Conservation (phyloP, 164 flowering plant species). For the Nymphaea thermarum region DNA sequence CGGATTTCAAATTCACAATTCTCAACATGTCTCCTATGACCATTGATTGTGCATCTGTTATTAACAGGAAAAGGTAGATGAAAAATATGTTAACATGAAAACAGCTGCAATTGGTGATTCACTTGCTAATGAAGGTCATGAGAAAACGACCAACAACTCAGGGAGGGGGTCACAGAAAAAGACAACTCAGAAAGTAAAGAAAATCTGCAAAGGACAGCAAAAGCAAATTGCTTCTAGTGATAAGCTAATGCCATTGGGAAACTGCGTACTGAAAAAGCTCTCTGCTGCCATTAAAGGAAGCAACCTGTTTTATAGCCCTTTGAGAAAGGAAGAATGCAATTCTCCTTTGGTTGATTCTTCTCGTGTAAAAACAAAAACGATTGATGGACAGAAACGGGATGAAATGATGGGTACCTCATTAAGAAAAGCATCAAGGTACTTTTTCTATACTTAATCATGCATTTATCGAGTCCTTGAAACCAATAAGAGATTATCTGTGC, state of each 20-base stretch:
- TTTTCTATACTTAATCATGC: not conserved
- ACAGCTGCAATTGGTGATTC: not conserved
- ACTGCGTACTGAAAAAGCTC: conserved; percentile 7
- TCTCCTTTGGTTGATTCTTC: not conserved
- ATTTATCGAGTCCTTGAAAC: not conserved
- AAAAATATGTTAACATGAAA: conserved; percentile 6
- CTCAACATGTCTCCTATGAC: not conserved
- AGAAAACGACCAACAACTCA: not conserved
- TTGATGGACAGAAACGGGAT: not conserved
- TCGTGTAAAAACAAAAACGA: not conserved
- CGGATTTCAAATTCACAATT: not conserved
- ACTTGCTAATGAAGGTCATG: not conserved
- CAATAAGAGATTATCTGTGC: conserved; percentile 12
- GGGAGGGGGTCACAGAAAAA: conserved; percentile 14
- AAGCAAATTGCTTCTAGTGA: conserved; percentile 11
- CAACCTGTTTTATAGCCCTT: conserved; percentile 6
- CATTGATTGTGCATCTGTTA: not conserved
- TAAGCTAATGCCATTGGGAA: conserved; percentile 7
- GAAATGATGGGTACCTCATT: not conserved
- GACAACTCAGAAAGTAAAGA: conserved; percentile 18
- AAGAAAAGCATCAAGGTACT: not conserved
- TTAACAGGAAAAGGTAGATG: conserved; percentile 39
- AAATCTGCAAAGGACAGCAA: conserved; percentile 6
- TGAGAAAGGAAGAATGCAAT: not conserved
- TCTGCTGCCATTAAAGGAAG: conserved; percentile 7